These are phyloP conservation scores for Chaetomium sp. DNA, from an alignment of 2,329 filamentous ascomycete genomes.

Conservation along the genomic window DNA sequence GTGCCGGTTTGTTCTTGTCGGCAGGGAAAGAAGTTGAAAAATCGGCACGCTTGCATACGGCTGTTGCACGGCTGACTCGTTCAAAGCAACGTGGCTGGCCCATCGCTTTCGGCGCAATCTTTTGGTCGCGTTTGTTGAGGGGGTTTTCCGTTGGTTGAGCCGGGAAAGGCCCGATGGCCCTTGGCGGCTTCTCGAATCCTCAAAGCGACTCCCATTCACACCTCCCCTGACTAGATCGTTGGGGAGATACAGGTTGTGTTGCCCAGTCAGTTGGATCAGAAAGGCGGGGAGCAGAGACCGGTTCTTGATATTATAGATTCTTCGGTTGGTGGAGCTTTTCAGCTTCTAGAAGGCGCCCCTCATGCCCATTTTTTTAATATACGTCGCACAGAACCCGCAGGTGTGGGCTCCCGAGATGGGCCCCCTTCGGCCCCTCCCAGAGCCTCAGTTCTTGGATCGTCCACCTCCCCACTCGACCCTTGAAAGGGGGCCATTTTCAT, in stretches of 20 bases:
- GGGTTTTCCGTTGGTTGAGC: background rate
- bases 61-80: constrained; percentile 9
- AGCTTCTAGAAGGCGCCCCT: constrained; percentile 25
- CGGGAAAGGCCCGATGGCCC: constrained; percentile 6
- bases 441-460: constrained; percentile 26
- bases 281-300: too few relatives aligned
- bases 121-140: background rate
- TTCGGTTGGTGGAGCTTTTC: constrained; percentile 15
- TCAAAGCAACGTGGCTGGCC: constrained; percentile 16
- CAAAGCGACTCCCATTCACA: background rate
- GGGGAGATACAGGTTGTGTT: background rate
- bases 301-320: constrained; percentile 12
- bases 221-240: too few relatives aligned
- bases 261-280: too few relatives aligned
- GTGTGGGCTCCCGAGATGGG: constrained; percentile 25
- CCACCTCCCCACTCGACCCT: constrained; percentile 21
- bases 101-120: constrained; percentile 3
- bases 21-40: too few relatives aligned
- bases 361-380: constrained; percentile 22
- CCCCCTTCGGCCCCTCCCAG: constrained; percentile 24
- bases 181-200: constrained; percentile 1
- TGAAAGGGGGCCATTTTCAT: constrained; percentile 21
- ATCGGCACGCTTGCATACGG: too few relatives aligned
- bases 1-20: constrained; percentile 7
- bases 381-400: constrained; percentile 27